phyloP scores from a whole-genome alignment of 2,329 filamentous ascomycete species.

The Colletotrichum higginsianum region DNA sequence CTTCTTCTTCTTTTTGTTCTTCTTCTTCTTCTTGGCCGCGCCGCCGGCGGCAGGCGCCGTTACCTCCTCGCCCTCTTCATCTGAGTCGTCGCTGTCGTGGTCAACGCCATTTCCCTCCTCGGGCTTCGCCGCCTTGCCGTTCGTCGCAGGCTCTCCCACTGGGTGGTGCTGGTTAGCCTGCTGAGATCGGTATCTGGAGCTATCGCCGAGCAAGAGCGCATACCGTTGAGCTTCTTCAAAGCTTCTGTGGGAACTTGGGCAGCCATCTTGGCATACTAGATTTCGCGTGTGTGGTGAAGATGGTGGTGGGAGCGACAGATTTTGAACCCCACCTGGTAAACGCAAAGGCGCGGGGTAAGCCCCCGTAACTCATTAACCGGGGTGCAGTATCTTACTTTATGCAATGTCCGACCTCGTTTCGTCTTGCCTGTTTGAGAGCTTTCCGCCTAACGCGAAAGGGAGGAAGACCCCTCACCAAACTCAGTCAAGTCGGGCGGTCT shows the following conservation, averaged over 20 bases:
- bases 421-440: constrained; percentile 6
- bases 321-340: constrained; percentile 42
- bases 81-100: constrained; percentile 65
- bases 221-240: constrained; percentile 62
- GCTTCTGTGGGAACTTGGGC: constrained; percentile 60
- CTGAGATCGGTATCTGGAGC: constrained; percentile 6
- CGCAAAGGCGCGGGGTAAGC: constrained; percentile 42
- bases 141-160: constrained; percentile 59
- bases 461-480: background rate
- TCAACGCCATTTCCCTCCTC: constrained; percentile 54
- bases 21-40: constrained; percentile 82
- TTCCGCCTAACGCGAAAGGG: background rate
- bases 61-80: constrained; percentile 64
- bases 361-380: constrained; percentile 38
- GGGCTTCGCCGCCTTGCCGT: constrained; percentile 57
- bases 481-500: background rate
- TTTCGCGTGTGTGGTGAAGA: constrained; percentile 36
- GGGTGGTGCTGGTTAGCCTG: constrained; percentile 39
- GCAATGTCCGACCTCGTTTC: constrained; percentile 34
- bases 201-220: constrained; percentile 13
- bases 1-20: constrained; percentile 82
- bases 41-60: constrained; percentile 54
- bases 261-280: constrained; percentile 55
- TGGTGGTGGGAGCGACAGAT: constrained; percentile 40
- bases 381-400: constrained; percentile 26